Percentiles rank a stretch among this genome's conserved stretches.
phyloP scores from a whole-genome alignment of 108 stramenopile genomes.

The Conticribra guillardii region DNA sequence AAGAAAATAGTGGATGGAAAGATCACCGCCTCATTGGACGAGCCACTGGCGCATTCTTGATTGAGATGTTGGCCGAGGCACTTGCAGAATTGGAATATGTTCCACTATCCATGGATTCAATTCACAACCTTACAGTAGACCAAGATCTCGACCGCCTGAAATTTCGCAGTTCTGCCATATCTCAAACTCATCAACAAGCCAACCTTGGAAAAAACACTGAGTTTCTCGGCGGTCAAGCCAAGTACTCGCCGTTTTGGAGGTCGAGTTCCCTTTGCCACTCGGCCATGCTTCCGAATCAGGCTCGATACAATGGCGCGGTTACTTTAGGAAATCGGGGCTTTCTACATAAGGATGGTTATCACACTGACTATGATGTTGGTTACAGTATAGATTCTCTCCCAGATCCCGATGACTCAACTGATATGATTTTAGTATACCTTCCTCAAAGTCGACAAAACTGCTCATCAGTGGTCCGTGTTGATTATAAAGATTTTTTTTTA shows the following conservation, averaged over 20 bases:
- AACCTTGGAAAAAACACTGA: slow-evolving; percentile 7
- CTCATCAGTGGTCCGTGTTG: background rate
- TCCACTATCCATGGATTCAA: background rate
- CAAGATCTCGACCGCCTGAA: background rate
- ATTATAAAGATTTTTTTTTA: slow-evolving; percentile 20
- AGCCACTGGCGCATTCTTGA: slow-evolving; percentile 12
- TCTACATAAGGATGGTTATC: slow-evolving; percentile 7
- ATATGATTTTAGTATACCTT: slow-evolving; percentile 4
- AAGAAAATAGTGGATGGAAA: slow-evolving; percentile 9
- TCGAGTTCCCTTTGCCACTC: slow-evolving; percentile 8
- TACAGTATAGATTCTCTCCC: background rate
- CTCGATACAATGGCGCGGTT: slow-evolving; percentile 13
- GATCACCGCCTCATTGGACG: slow-evolving; percentile 20
- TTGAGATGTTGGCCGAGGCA: background rate
- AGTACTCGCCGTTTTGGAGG: slow-evolving; percentile 22
- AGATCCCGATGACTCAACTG: background rate
- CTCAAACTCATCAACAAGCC: background rate
- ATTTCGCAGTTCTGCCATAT: background rate
- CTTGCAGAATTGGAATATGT: slow-evolving; percentile 14
- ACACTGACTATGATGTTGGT: slow-evolving; percentile 8
- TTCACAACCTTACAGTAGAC: background rate
- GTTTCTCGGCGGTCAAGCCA: slow-evolving; percentile 6
- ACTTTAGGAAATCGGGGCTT: slow-evolving; percentile 2
- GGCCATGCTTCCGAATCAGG: slow-evolving; percentile 26
- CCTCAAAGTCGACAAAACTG: slow-evolving; percentile 11